These are phyloP conservation scores for Tetratostichococcus sp. DNA, from an alignment of 139 green algal species.

Conservation along the genomic window DNA sequence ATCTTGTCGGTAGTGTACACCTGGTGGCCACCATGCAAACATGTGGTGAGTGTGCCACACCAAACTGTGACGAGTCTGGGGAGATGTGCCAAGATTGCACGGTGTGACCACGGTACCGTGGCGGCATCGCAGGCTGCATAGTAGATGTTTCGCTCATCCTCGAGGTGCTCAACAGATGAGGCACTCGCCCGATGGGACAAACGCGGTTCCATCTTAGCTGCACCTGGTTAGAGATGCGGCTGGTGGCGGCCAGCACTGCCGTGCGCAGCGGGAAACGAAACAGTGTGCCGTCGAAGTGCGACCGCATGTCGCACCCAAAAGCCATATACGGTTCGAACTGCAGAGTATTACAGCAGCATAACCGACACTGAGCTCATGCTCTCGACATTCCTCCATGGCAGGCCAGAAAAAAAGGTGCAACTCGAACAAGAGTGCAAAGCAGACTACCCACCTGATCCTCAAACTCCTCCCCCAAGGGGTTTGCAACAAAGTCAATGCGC, in stretches of 20 bases:
- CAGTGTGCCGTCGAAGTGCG: conserved; percentile 52
- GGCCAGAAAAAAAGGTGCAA: no score
- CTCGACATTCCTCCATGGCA: no score
- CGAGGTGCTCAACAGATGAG: no score
- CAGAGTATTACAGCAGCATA: neutral
- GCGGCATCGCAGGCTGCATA: neutral
- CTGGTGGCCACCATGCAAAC: conserved; percentile 14
- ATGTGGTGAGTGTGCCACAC: no score
- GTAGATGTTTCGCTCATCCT: no score
- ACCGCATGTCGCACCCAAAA: conserved; percentile 46
- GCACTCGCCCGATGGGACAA: no score
- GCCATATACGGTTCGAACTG: conserved; percentile 10
- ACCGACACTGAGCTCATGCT: neutral
- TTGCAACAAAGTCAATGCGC: conserved; percentile 62
- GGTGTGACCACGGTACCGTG: no score
- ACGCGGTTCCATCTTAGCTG: no score
- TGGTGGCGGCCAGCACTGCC: conserved; percentile 29
- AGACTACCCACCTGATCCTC: conserved; percentile 54
- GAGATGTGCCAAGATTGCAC: no score
- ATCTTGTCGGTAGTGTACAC: conserved; percentile 50
- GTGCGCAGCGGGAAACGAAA: conserved; percentile 70
- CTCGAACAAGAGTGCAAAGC: no score
- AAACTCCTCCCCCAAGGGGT: conserved; percentile 6
- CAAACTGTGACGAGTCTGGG: no score
- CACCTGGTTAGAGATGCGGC: conserved; percentile 65